Percentiles rank a stretch among this genome's conserved stretches.
These are phyloP conservation scores for Rhynchosporium graminicola DNA, from an alignment of 2,329 filamentous ascomycete genomes.

Conservation along the genomic window DNA sequence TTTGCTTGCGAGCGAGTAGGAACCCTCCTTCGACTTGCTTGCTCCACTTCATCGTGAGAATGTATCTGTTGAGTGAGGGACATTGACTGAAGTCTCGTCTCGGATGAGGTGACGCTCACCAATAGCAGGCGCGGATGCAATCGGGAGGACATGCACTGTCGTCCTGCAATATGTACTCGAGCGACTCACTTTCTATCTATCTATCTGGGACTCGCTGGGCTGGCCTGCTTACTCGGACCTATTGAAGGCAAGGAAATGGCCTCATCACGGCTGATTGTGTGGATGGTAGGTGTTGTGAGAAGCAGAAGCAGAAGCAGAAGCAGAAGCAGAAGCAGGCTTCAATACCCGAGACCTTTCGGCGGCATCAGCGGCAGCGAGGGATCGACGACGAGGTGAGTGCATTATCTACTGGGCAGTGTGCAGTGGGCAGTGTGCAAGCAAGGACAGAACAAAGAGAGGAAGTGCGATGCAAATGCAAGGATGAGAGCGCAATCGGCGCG, in stretches of 20 bases:
- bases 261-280: slow-evolving; percentile 24
- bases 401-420: neutral
- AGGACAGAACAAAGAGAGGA: neutral
- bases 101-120: neutral
- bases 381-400: neutral
- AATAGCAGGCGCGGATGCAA: neutral
- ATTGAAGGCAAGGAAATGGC: neutral
- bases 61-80: too few species aligned
- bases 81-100: neutral
- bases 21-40: neutral
- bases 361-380: neutral
- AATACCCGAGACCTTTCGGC: too few species aligned
- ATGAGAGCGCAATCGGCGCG: slow-evolving; percentile 8
- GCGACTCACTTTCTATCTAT: too few species aligned
- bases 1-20: neutral
- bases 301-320: slow-evolving; percentile 19
- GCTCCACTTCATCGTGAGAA: too few species aligned
- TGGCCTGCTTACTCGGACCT: slow-evolving; percentile 13
- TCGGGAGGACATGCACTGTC: too few species aligned
- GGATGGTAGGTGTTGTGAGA: slow-evolving; percentile 30
- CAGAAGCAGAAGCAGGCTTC: slow-evolving; percentile 4
- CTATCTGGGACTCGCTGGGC: slow-evolving; percentile 17
- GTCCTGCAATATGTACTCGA: too few species aligned
- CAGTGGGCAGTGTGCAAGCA: too few species aligned
- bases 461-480: neutral